Evolutionary conservation across 2,329 filamentous ascomycete genomes (phyloP).

Genomic region (Aspergillus sp.): DNA sequence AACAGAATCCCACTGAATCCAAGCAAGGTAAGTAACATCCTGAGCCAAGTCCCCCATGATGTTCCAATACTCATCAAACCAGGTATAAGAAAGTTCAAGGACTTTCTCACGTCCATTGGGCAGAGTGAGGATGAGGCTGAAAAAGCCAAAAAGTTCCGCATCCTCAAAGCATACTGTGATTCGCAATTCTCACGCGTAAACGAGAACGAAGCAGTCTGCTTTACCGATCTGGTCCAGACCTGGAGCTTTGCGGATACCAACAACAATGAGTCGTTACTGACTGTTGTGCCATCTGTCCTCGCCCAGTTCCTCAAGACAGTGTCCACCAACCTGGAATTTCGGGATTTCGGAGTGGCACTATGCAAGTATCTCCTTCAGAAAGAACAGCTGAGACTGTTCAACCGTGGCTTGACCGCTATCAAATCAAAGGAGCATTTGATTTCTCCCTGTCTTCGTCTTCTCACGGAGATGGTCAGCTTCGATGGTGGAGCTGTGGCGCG

Average conservation of each 20-base stretch:
- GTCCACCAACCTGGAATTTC: slow-evolving; percentile 71
- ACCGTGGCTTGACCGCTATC: slow-evolving; percentile 74
- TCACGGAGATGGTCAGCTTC: slow-evolving; percentile 81
- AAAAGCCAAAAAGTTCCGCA: slow-evolving; percentile 42
- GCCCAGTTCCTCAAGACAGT: slow-evolving; percentile 78
- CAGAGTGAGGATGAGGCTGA: slow-evolving; percentile 38
- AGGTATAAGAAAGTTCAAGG: slow-evolving; percentile 49
- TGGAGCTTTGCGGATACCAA: slow-evolving; percentile 82
- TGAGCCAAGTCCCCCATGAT: background rate
- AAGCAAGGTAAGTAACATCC: slow-evolving; percentile 60
- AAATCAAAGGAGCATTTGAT: slow-evolving; percentile 86
- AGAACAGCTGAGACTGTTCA: slow-evolving; percentile 76
- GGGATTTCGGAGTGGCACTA: slow-evolving; percentile 72
- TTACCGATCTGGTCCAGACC: slow-evolving; percentile 79
- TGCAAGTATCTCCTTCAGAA: slow-evolving; percentile 81
- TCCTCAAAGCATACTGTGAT: slow-evolving; percentile 53
- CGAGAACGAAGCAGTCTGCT: slow-evolving; percentile 61
- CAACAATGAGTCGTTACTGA: slow-evolving; percentile 78
- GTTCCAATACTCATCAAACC: slow-evolving; percentile 4
- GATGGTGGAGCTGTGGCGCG: slow-evolving; percentile 82
- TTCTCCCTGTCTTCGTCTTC: slow-evolving; percentile 79
- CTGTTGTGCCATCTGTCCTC: slow-evolving; percentile 76
- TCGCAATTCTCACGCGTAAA: slow-evolving; percentile 53
- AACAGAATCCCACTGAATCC: slow-evolving; percentile 63
- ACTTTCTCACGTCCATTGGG: slow-evolving; percentile 45